Base-by-base conservation (phyloP, 2,329 filamentous ascomycete genomes). In the Fusarium sp. region DNA sequence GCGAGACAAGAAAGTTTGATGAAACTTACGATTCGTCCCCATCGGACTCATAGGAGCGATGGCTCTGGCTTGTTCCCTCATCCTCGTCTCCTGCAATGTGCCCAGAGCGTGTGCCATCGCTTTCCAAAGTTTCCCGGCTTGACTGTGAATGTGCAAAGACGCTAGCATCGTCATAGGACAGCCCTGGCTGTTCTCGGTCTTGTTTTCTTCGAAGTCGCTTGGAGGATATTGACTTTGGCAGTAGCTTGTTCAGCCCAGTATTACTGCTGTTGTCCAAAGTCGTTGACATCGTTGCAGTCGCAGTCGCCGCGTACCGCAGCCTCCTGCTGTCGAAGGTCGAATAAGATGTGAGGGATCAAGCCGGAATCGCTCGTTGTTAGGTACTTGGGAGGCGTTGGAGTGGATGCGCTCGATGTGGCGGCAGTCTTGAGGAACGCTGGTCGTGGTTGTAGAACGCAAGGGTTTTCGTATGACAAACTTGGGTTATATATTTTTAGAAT, bases 161-260 rank as follows among this genome's bases (percentile, higher is more conserved):
- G 70, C 81, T 76, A 71, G 76, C 56, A 66, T 74, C 69, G 55
- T 71, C 76, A 62, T 75, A 69, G 39, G 64, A 72, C 58, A 70
- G 76, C 62, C 77, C 74, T 46, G 76, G 75, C 15, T 72, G 59
- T 80, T 84, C 74, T 79, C 80, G 70, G 18, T 85, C 84, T 60
- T 86, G 83, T 78, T 83, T 86, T 79, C 83, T 86, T 62, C 83
- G 83, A 52, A 85, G 83, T 50, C 86, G 84, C 75, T 85, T 87
- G 52, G 83, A 82, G 33, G 81, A 80, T 59, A 90, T 83, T 41
- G 84, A 82, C 76, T 86, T 88, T 56, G 87, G 84, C 39, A 90
- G 79, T 35, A 90, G 82, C 79, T 88, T 89, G 63, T 82, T 83
- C 46, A 88, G 79, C 17, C 82, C 81, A 69, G 78, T 82, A 71